Base-by-base conservation (phyloP, 805 yeast genomes). In the Candida ulmi region DNA sequence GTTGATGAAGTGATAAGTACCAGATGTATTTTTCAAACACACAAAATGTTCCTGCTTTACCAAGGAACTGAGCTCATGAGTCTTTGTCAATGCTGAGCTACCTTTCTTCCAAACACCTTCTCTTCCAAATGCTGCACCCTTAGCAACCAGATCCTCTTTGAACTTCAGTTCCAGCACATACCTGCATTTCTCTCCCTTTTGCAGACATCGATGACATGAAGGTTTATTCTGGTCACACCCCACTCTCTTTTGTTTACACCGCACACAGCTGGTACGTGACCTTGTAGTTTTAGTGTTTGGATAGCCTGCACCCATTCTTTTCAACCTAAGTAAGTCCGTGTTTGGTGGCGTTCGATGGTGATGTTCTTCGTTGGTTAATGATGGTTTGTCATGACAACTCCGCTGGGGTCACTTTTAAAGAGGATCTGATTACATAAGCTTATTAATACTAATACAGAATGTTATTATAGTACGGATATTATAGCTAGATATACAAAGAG, bases 31-130 rank as follows among this genome's bases (percentile, higher is more conserved):
- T 13, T 32, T 28, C 24, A 21, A 21, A 9, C 24, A 6, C 6
- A 21, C 24, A 9, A 21, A 21, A 21, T 21, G 26, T 5, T 24
- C 17, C 7, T 11, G n/a, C 15, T 24, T 31, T 11, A 23, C 43
- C 12, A 34, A 15, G 2, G 17, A 11, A 16, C 33, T 36, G 5
- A 40, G 30, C 23, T 40, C 43, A 19, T 30, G 21, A 12, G 29
- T 33, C 12, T 24, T 9, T 13, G 3, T 17, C 12, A 18, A 8
- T 21, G 24, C 9, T 17, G 17, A 6, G 8, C 34, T 28, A 18
- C 16, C 8, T 18, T 41, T 41, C 3, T 17, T 17, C 45, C 45
- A 41, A 13, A 38, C 27, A 13, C 45, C 45, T 35, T 41, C 45
- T 18, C 45, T 32, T 8, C 45, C 45, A 38, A 41, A 41, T 2